These are phyloP conservation scores for Dipteronia sinensis DNA, from an alignment of 345 rosid genomes.

Conservation along the genomic window DNA sequence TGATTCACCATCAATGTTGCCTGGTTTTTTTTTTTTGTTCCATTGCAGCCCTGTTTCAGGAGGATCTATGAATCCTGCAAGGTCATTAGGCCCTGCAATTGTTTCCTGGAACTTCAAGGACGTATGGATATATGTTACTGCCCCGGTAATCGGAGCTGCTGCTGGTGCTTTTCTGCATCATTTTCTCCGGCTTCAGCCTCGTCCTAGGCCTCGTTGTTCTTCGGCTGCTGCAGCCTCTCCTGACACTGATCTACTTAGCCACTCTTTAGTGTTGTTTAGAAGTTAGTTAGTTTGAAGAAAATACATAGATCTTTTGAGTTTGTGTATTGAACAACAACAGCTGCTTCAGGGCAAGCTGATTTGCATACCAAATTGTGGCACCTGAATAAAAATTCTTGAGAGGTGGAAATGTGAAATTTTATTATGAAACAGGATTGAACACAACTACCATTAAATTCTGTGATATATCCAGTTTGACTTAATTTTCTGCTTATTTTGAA, in stretches of 20 bases:
- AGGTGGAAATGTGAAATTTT: not conserved
- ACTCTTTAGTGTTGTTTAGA: constrained; percentile 20
- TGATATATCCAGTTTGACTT: too few species aligned
- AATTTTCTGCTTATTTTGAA: too few species aligned
- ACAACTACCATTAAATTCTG: not conserved
- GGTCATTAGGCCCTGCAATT: constrained; percentile 92
- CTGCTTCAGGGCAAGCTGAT: not conserved
- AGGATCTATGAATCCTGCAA: constrained; percentile 91
- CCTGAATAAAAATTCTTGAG: not conserved
- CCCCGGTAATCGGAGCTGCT: constrained; percentile 68
- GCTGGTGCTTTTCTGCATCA: constrained; percentile 54
- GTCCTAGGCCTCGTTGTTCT: constrained; percentile 11
- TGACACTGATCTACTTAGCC: constrained; percentile 23
- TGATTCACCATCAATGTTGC: too few species aligned
- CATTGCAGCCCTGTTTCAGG: constrained; percentile 77
- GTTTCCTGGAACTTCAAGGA: constrained; percentile 63
- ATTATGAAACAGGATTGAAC: not conserved
- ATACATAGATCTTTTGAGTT: not conserved
- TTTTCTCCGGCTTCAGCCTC: constrained; percentile 38
- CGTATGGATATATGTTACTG: constrained; percentile 80
- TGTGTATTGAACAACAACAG: not conserved
- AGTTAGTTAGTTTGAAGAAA: constrained; percentile 1
- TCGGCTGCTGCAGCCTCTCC: constrained; percentile 40
- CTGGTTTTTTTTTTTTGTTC: not conserved
- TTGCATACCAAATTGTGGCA: not conserved